A percentile compares a stretch with the other conserved stretches of the same genome.
These are phyloP conservation scores for Coemansia sp. DNA, from an alignment of 192 early-diverging fungal genomes.

Conservation along the genomic window DNA sequence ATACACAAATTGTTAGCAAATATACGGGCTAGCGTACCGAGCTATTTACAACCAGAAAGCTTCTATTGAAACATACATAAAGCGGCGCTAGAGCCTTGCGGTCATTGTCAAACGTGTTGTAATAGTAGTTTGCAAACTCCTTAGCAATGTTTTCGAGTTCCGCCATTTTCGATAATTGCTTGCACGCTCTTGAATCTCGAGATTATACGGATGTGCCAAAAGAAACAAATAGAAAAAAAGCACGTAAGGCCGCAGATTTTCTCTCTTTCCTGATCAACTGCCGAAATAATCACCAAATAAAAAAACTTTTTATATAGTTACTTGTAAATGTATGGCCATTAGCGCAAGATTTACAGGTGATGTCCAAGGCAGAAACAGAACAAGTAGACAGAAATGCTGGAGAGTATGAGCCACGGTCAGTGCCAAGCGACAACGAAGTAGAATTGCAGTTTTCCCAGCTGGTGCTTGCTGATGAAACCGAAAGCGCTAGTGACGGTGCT, in stretches of 20 bases:
- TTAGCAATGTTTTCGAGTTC: conserved; percentile 56
- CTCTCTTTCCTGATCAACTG: too few relatives aligned
- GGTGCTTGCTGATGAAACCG: conserved; percentile 14
- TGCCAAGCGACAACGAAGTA: conserved; percentile 13
- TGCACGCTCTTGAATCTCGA: too few relatives aligned
- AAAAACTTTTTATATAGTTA: too few relatives aligned
- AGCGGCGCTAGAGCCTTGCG: conserved; percentile 63
- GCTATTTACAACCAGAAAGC: not conserved
- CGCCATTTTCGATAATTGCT: conserved; percentile 1
- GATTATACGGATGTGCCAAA: too few relatives aligned
- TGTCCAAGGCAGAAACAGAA: too few relatives aligned
- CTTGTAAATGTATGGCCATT: too few relatives aligned
- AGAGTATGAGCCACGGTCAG: too few relatives aligned
- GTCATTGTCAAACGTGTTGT: conserved; percentile 77
- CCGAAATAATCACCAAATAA: too few relatives aligned
- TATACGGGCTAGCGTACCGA: not conserved
- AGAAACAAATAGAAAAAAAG: too few relatives aligned
- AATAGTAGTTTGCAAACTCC: conserved; percentile 84
- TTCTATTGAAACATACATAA: conserved; percentile 59
- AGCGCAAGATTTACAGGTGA: too few relatives aligned
- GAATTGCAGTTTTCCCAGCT: conserved; percentile 40
- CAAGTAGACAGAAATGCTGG: too few relatives aligned
- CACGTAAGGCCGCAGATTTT: too few relatives aligned
- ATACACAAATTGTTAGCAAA: not conserved
- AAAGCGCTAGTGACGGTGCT: conserved; percentile 35